phyloP scores from a whole-genome alignment of 108 stramenopile genomes.

The Pseudonitzschia multiseries region DNA sequence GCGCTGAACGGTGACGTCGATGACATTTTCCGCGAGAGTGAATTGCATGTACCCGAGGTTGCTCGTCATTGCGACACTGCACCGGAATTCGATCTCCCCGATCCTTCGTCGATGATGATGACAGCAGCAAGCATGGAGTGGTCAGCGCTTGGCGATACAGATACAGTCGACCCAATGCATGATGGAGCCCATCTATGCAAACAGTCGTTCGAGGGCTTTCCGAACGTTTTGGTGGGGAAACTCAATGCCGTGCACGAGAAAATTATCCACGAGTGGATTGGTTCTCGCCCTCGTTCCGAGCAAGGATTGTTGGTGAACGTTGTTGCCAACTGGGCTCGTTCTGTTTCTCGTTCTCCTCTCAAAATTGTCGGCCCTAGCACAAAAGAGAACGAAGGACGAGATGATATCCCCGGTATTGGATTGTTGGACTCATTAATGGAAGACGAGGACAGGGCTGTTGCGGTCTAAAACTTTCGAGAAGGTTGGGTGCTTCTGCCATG shows the following conservation, averaged over 20 bases:
- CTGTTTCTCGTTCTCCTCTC: slow-evolving; percentile 30
- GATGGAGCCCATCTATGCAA: neutral
- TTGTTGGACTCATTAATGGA: neutral
- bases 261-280: slow-evolving; percentile 24
- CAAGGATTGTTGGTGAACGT: slow-evolving; percentile 30
- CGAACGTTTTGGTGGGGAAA: slow-evolving; percentile 3
- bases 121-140: neutral
- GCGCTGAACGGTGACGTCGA: neutral
- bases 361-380: neutral
- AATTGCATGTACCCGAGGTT: neutral
- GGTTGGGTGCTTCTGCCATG: neutral
- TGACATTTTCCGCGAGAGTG: slow-evolving; percentile 9
- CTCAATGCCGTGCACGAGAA: slow-evolving; percentile 30
- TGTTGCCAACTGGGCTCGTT: slow-evolving; percentile 37
- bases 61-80: neutral
- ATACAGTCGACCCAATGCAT: neutral
- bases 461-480: neutral
- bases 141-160: neutral
- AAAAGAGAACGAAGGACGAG: neutral
- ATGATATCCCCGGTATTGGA: neutral
- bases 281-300: slow-evolving; percentile 20
- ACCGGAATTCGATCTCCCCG: neutral
- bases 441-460: slow-evolving; percentile 3
- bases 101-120: slow-evolving; percentile 3
- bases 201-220: neutral